These are phyloP conservation scores for Fusarium tricinctum DNA, from an alignment of 2,329 filamentous ascomycete genomes.

Conservation along the genomic window DNA sequence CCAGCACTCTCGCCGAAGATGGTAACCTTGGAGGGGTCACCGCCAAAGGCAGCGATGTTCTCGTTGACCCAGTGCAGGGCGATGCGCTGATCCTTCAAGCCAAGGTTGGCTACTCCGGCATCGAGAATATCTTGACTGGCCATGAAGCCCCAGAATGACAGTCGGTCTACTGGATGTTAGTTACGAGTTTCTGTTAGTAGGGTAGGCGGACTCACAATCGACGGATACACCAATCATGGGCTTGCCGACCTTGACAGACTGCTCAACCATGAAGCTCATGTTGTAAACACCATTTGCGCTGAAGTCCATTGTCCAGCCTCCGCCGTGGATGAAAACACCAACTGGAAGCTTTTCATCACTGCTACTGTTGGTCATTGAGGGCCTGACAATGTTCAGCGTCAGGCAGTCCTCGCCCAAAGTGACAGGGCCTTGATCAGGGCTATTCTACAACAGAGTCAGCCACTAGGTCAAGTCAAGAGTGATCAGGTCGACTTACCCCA, in stretches of 20 bases:
- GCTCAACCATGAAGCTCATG: slow-evolving; percentile 69
- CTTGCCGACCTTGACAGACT: slow-evolving; percentile 47
- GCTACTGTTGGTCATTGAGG: slow-evolving; percentile 5
- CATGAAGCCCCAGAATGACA: slow-evolving; percentile 61
- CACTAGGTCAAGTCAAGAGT: fast-evolving
- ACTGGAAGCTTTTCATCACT: slow-evolving; percentile 43
- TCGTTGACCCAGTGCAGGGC: slow-evolving; percentile 65
- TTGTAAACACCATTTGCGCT: slow-evolving; percentile 68
- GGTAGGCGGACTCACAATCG: slow-evolving; percentile 14
- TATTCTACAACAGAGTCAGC: slow-evolving; percentile 26
- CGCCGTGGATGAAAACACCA: slow-evolving; percentile 53
- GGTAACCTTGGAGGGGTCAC: slow-evolving; percentile 61
- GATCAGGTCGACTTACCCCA: slow-evolving; percentile 15
- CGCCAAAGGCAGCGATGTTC: slow-evolving; percentile 61
- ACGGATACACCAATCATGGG: slow-evolving; percentile 43
- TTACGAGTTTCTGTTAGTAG: fast-evolving
- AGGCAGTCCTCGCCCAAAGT: slow-evolving; percentile 43
- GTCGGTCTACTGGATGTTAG: slow-evolving; percentile 30
- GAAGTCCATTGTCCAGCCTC: slow-evolving; percentile 59
- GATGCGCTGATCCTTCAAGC: slow-evolving; percentile 64
- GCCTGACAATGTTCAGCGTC: slow-evolving; percentile 42
- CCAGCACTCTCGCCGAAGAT: slow-evolving; percentile 63
- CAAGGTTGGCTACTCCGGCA: slow-evolving; percentile 59
- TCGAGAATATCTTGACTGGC: slow-evolving; percentile 58
- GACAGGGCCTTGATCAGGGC: slow-evolving; percentile 27